Evolutionary conservation across 2,329 filamentous ascomycete genomes (phyloP), one percentile per base, ranked within the genome.

Genomic region (Dendryphion nanum): DNA sequence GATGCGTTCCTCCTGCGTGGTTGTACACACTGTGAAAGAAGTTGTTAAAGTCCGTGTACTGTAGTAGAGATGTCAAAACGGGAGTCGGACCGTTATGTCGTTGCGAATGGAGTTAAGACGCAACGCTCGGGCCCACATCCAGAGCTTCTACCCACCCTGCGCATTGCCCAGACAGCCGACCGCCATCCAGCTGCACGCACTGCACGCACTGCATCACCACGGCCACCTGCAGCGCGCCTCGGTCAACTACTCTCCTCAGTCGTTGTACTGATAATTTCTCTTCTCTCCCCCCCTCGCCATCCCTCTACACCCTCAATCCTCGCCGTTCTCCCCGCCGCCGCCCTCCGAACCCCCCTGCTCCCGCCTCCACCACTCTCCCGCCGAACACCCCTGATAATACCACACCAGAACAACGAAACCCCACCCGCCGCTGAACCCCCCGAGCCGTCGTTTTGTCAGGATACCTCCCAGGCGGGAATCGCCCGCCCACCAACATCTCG

Each of bases 381-480:
- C 49, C 40, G 39, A 45, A 42, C 41, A 38, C 47, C 42, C 44
- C 40, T 44, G 18, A 31, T 24, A 29, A n/a, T 29, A 6, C 30
- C 15, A 16, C 19, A 26, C 14, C 19, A 6, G 37, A 23, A 30
- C 30, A 18, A 36, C 30, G n/a, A n/a, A 26, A n/a, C n/a, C 23
- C 35, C 33, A 33, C 28, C 34, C 39, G 30, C 37, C 37, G 32
- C 39, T 18, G 18, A 21, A 29, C 31, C 10, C 32, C 28, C 30
- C 31, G 23, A 30, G 19, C 44, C 48, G 50, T 48, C 48, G 51
- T 51, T 48, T 57, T 59, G 57, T 51, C 53, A 35, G 53, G 50
- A 36, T 53, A 49, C 31, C 35, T 48, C 19, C 48, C 50, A 43
- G 49, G 59, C 58, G 61, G 56, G 53, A 60, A 51, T 36, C 55